These are phyloP conservation scores for Atkinsonella texensis DNA, from an alignment of 2,329 filamentous ascomycete species.

Conservation along the genomic window DNA sequence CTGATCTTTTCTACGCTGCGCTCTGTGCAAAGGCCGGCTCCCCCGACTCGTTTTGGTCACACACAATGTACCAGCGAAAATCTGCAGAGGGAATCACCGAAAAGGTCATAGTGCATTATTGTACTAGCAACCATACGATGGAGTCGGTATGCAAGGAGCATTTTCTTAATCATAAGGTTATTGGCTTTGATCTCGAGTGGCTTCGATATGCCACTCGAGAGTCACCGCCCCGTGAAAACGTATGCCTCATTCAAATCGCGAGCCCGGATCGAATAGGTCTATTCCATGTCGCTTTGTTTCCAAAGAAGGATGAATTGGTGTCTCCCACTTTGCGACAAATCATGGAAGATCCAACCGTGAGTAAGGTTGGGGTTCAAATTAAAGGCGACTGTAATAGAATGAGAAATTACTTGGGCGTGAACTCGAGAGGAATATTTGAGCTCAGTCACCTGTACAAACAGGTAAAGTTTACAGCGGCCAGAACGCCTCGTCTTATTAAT, in stretches of 20 bases:
- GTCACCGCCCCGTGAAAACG: conserved; percentile 49
- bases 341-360: conserved; percentile 56
- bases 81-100: conserved; percentile 27
- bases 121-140: conserved; percentile 51
- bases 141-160: conserved; percentile 52
- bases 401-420: conserved; percentile 50
- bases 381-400: conserved; percentile 59
- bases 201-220: conserved; percentile 34
- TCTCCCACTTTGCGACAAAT: conserved; percentile 58
- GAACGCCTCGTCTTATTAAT: conserved; percentile 47
- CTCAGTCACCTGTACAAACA: conserved; percentile 72
- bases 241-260: conserved; percentile 76
- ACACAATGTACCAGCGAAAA: conserved; percentile 52
- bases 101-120: conserved; percentile 65
- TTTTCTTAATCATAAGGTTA: conserved; percentile 55
- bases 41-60: conserved; percentile 51
- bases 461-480: conserved; percentile 49
- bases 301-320: conserved; percentile 44
- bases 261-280: conserved; percentile 64
- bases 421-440: conserved; percentile 60
- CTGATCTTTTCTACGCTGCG: conserved; percentile 27
- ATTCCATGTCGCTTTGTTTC: conserved; percentile 65
- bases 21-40: conserved; percentile 31
- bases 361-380: conserved; percentile 69
- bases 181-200: conserved; percentile 95